Evolutionary conservation across 768 basidiomycete genomes (phyloP).

Genomic region (Phanerodontia chrysosporium): DNA sequence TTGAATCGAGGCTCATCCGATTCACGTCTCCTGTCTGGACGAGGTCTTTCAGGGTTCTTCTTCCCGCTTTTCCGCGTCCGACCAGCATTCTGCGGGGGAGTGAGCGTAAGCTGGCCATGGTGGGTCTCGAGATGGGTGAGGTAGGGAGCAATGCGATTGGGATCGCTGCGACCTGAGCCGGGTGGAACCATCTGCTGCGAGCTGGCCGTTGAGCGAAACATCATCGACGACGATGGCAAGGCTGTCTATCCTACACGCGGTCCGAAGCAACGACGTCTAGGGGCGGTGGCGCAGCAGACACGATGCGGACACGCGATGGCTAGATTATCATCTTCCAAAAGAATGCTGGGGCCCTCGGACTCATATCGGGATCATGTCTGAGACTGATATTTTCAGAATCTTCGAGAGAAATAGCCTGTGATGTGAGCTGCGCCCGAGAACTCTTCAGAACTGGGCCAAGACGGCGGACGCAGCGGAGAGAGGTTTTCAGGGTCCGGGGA

Average conservation of each 20-base stretch:
- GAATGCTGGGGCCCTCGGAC: neutral
- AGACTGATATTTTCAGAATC: neutral
- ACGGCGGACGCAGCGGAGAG: neutral
- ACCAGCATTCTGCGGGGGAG: conserved; percentile 49
- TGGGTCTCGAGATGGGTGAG: conserved; percentile 52
- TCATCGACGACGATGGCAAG: conserved; percentile 12
- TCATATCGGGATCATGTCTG: neutral
- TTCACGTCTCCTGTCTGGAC: conserved; percentile 31
- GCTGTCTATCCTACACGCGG: conserved; percentile 5
- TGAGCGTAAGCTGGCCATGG: conserved; percentile 47
- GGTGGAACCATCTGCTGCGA: conserved; percentile 12
- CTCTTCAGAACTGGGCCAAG: neutral
- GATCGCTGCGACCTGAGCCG: conserved; percentile 22
- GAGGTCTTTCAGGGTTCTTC: conserved; percentile 5
- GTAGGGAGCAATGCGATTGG: conserved; percentile 43
- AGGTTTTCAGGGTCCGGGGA: neutral
- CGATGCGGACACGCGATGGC: neutral
- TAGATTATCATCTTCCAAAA: neutral
- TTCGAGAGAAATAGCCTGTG: neutral
- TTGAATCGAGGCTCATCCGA: conserved; percentile 26
- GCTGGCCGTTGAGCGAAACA: conserved; percentile 14
- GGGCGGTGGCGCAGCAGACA: conserved; percentile 3
- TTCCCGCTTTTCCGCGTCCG: conserved; percentile 38
- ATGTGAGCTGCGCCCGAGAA: neutral
- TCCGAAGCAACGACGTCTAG: conserved; percentile 3